Evolutionary conservation across 176 grass and related monocot genomes (phyloP).

Genomic region (Carex pumila): DNA sequence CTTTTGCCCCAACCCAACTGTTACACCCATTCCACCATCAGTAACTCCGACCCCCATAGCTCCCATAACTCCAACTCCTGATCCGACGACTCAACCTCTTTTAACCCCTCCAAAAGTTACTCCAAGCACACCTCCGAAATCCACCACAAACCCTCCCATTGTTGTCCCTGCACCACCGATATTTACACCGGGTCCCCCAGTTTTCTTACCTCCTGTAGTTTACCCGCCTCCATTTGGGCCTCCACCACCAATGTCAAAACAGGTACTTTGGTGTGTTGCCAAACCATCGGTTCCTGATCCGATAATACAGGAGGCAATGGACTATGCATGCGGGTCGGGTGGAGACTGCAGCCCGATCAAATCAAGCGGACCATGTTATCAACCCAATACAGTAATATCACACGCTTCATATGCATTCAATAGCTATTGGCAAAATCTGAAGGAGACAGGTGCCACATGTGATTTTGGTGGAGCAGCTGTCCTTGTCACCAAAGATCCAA

Average conservation of each 20-base stretch:
- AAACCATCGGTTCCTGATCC: constrained; percentile 89
- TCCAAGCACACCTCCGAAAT: constrained; percentile 39
- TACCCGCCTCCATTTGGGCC: constrained; percentile 73
- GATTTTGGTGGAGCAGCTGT: constrained; percentile 84
- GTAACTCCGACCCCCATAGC: constrained; percentile 1
- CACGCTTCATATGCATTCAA: constrained; percentile 90
- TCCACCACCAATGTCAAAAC: constrained; percentile 30
- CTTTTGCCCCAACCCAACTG: constrained; percentile 44
- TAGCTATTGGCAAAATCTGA: constrained; percentile 65
- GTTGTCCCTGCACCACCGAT: constrained; percentile 20
- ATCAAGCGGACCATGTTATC: constrained; percentile 51
- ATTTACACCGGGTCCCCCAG: constrained; percentile 22
- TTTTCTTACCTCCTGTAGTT: constrained; percentile 62
- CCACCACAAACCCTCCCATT: background rate
- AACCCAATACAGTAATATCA: constrained; percentile 61
- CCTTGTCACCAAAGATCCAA: constrained; percentile 76
- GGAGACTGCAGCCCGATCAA: constrained; percentile 54
- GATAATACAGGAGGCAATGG: constrained; percentile 82
- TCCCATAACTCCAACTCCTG: constrained; percentile 18
- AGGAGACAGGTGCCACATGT: constrained; percentile 49
- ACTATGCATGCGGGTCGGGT: constrained; percentile 72
- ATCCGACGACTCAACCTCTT: constrained; percentile 12
- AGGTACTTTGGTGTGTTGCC: constrained; percentile 72
- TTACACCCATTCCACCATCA: background rate
- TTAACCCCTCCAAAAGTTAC: constrained; percentile 36